These are phyloP conservation scores for Aspergillus eucalypticola DNA, from an alignment of 2,329 filamentous ascomycete genomes.

Conservation along the genomic window DNA sequence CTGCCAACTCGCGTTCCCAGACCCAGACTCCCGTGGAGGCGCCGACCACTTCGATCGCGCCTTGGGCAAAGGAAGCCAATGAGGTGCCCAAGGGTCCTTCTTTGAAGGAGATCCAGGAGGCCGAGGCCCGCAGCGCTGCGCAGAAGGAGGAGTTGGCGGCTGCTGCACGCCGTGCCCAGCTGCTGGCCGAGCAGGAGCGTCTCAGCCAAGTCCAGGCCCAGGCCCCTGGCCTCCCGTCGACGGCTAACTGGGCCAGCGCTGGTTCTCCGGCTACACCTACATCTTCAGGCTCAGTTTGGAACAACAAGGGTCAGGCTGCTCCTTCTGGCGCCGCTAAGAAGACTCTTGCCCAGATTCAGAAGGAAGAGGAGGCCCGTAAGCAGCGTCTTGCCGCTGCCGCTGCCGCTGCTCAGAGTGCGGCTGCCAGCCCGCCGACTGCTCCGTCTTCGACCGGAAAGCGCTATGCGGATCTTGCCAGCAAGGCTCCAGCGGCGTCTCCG, in stretches of 20 bases:
- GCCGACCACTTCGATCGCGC: slow-evolving; percentile 75
- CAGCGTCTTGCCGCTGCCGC: slow-evolving; percentile 63
- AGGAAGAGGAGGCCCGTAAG: slow-evolving; percentile 91
- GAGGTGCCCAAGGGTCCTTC: slow-evolving; percentile 81
- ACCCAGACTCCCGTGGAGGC: slow-evolving; percentile 72
- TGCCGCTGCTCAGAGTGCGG: slow-evolving; percentile 49
- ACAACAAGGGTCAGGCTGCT: slow-evolving; percentile 49
- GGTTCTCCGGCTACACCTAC: slow-evolving; percentile 68
- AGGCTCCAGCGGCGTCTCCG: slow-evolving; percentile 56
- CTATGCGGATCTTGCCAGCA: slow-evolving; percentile 91
- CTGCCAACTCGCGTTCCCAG: slow-evolving; percentile 67
- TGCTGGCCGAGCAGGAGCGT: slow-evolving; percentile 76
- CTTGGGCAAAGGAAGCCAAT: slow-evolving; percentile 85
- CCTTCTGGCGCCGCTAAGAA: slow-evolving; percentile 65
- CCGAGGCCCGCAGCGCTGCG: slow-evolving; percentile 88
- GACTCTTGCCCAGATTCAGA: slow-evolving; percentile 92
- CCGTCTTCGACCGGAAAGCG: slow-evolving; percentile 67
- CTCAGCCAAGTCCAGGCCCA: slow-evolving; percentile 63
- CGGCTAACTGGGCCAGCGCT: slow-evolving; percentile 82
- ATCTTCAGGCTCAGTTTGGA: slow-evolving; percentile 51
- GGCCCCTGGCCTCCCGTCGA: slow-evolving; percentile 79
- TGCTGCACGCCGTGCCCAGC: slow-evolving; percentile 68
- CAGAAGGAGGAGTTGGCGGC: slow-evolving; percentile 81
- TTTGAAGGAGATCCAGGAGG: slow-evolving; percentile 93
- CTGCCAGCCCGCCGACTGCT: slow-evolving; percentile 43